Conservation (phyloP, 345 rosid species). For the Cardamine resedifolia region DNA sequence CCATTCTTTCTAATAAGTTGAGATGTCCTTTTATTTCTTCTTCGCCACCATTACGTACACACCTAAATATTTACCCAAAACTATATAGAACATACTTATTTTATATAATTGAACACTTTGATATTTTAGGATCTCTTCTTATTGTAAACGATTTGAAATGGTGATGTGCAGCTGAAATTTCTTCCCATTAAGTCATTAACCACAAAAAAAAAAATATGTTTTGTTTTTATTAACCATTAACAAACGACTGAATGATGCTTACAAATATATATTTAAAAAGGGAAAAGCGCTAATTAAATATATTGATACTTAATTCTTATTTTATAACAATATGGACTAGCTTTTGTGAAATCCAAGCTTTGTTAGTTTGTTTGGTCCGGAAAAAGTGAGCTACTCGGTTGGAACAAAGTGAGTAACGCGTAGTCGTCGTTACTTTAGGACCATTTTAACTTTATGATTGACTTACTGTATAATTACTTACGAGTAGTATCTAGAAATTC, state of each 20-base stretch:
- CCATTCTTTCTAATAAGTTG: slow-evolving; percentile 21
- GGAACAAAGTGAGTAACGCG: slow-evolving; percentile 26
- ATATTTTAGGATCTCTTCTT: slow-evolving; percentile 14
- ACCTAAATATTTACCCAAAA: slow-evolving; percentile 30
- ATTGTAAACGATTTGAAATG: neutral
- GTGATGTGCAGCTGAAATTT: neutral
- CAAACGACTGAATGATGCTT: neutral
- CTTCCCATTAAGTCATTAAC: neutral
- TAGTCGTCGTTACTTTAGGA: neutral
- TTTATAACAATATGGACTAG: neutral
- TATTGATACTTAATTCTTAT: neutral
- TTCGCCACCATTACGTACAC: slow-evolving; percentile 2
- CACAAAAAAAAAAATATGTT: neutral
- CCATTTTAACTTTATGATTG: neutral
- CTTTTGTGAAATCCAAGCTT: slow-evolving; percentile 25
- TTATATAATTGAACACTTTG: neutral
- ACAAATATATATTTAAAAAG: neutral
- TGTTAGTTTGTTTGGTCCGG: slow-evolving; percentile 21
- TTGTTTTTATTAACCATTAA: neutral
- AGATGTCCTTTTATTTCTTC: slow-evolving; percentile 28
- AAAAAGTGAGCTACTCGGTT: slow-evolving; percentile 31
- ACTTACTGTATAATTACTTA: neutral
- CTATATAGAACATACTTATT: slow-evolving; percentile 7
- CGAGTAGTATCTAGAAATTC: neutral
- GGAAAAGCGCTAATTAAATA: neutral